phyloP scores from a whole-genome alignment of 768 basidiomycete species.

The Trametes cingulata region DNA sequence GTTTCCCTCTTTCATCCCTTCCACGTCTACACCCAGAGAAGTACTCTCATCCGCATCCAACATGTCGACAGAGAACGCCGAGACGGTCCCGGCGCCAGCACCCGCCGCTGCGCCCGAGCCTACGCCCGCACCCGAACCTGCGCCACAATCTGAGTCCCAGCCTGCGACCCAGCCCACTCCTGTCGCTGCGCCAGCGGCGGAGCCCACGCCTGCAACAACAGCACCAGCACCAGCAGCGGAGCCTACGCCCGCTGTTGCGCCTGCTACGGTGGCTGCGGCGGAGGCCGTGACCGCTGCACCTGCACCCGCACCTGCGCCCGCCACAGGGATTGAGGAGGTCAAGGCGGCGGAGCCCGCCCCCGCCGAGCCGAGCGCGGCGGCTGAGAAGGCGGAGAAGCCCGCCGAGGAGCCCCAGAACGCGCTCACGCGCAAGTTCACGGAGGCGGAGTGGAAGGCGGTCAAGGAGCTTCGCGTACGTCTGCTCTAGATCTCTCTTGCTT shows the following conservation, averaged over 20 bases:
- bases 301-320: conserved; percentile 6
- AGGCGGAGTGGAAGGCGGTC: conserved; percentile 71
- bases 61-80: conserved; percentile 9
- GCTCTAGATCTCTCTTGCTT: conserved; percentile 26
- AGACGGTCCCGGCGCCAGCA: conserved; percentile 5
- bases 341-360: neutral
- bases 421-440: conserved; percentile 68
- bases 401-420: conserved; percentile 63
- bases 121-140: conserved; percentile 1
- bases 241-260: neutral
- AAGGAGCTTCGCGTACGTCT: conserved; percentile 62
- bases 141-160: conserved; percentile 11
- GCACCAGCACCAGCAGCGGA: conserved; percentile 3
- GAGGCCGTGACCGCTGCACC: conserved; percentile 10
- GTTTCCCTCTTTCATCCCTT: neutral
- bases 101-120: conserved; percentile 5
- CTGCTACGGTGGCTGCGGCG: neutral
- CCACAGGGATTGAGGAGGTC: neutral
- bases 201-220: conserved; percentile 1
- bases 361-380: neutral
- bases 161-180: conserved; percentile 15
- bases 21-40: neutral
- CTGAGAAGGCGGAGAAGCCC: conserved; percentile 19
- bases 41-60: neutral
- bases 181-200: conserved; percentile 7